phyloP scores from a whole-genome alignment of 257 asterid species.

The Solanum etuberosum region DNA sequence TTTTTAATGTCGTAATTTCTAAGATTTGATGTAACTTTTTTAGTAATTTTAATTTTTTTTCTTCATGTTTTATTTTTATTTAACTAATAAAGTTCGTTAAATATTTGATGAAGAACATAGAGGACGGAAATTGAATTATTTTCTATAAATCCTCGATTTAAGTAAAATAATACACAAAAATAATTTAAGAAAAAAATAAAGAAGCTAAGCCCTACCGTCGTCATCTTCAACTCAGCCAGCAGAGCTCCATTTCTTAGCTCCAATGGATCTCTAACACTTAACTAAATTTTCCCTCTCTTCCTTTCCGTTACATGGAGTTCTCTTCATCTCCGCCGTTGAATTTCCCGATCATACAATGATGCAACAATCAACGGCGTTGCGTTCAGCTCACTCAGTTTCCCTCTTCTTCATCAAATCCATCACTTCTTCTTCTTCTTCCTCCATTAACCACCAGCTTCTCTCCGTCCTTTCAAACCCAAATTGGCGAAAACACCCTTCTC shows the following conservation, averaged over 20 bases:
- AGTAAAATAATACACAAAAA: too few species aligned
- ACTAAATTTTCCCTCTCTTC: background rate
- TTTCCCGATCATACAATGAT: background rate
- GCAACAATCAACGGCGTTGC: background rate
- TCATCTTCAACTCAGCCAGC: background rate
- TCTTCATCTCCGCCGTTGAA: background rate
- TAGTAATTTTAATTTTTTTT: too few species aligned
- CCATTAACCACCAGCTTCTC: constrained; percentile 8
- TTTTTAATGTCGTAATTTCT: too few species aligned
- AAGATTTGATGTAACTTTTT: too few species aligned
- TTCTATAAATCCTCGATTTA: too few species aligned
- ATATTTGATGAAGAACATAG: too few species aligned
- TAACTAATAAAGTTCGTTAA: too few species aligned
- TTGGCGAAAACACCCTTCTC: constrained; percentile 47
- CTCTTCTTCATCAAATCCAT: background rate
- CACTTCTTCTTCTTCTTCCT: background rate
- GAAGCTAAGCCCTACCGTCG: background rate
- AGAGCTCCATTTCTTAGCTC: background rate
- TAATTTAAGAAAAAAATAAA: too few species aligned
- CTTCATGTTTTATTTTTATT: too few species aligned
- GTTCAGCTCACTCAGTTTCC: background rate
- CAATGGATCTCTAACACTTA: background rate
- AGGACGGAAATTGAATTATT: too few species aligned
- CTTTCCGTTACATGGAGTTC: background rate
- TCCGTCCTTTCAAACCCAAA: constrained; percentile 35